Evolutionary conservation across 495 filamentous ascomycete species (phyloP).

Genomic region (Cryomyces antarcticus): DNA sequence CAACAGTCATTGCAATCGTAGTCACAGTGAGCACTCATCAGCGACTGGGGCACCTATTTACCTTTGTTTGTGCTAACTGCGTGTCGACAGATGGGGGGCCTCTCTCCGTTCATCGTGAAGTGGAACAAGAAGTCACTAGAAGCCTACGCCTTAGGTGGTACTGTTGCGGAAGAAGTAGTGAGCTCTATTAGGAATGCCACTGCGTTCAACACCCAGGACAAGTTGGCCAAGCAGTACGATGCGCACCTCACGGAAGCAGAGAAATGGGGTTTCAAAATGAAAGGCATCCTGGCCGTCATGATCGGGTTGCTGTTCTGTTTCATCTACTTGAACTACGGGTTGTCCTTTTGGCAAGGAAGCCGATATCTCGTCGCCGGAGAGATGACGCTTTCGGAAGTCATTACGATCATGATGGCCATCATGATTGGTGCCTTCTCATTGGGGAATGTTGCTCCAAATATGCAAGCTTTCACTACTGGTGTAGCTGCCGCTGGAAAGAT

Average conservation of each 20-base stretch:
- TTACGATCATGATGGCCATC: conserved; percentile 75
- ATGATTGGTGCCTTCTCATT: conserved; percentile 84
- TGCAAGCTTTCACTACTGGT: conserved; percentile 63
- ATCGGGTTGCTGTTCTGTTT: conserved; percentile 63
- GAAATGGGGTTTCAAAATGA: conserved; percentile 54
- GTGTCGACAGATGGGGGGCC: conserved; percentile 35
- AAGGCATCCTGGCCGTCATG: conserved; percentile 51
- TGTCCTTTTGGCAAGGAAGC: conserved; percentile 92
- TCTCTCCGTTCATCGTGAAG: conserved; percentile 54
- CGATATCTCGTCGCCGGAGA: conserved; percentile 49
- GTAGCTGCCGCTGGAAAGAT: conserved; percentile 78
- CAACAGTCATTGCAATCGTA: conserved; percentile 54
- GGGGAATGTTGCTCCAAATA: conserved; percentile 72
- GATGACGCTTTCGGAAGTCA: conserved; percentile 29
- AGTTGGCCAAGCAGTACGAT: conserved; percentile 71
- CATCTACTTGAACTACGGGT: conserved; percentile 69
- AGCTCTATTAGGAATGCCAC: conserved; percentile 84
- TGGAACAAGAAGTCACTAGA: conserved; percentile 58
- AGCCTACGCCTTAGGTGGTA: conserved; percentile 66
- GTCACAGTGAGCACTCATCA: conserved; percentile 15
- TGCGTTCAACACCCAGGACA: conserved; percentile 81
- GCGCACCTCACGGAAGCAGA: conserved; percentile 49
- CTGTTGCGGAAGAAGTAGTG: conserved; percentile 84
- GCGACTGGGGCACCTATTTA: not conserved
- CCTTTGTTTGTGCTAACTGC: not conserved